These are phyloP conservation scores for Prinsepia uniflora DNA, from an alignment of 306 rosid species.

Conservation along the genomic window DNA sequence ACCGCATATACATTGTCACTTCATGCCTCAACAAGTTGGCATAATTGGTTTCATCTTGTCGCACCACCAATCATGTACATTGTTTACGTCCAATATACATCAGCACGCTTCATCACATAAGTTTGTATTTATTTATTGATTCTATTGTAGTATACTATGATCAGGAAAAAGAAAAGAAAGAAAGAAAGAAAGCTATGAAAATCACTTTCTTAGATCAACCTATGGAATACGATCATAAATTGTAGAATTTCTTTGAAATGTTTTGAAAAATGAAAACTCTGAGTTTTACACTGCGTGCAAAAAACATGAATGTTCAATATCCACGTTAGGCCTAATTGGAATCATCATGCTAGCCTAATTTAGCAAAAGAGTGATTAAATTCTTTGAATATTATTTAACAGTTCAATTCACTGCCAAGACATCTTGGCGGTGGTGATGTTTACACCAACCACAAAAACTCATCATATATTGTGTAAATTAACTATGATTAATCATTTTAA, in stretches of 20 bases:
- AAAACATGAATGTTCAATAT: background rate
- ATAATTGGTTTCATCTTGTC: background rate
- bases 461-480: no score
- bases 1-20: background rate
- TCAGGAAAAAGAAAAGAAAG: no score
- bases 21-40: background rate
- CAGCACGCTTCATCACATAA: background rate
- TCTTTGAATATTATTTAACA: background rate
- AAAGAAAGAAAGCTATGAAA: no score
- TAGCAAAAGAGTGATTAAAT: background rate
- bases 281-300: background rate
- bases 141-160: no score
- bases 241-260: background rate
- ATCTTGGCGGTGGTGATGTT: no score
- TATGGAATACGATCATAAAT: no score
- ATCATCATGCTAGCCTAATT: background rate
- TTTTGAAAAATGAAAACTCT: background rate
- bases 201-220: no score
- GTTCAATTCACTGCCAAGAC: no score
- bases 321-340: background rate
- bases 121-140: no score
- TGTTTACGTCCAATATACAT: background rate
- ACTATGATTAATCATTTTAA: no score
- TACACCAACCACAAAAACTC: no score
- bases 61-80: background rate